Conservation (phyloP, 2,329 filamentous ascomycete species). For the Aspergillus flavus region DNA sequence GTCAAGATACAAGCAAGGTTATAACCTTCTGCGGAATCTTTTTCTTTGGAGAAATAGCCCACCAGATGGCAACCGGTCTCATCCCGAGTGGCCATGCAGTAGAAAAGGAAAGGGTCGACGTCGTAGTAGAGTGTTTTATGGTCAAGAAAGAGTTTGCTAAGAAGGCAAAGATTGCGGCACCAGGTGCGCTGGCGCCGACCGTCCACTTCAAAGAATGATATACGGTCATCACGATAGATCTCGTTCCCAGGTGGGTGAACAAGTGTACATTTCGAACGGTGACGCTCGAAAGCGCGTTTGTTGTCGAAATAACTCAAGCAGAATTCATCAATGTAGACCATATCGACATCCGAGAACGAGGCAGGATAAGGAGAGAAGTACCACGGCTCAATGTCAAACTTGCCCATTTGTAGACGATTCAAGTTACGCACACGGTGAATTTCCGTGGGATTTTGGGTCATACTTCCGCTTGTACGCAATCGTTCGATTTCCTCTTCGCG, state of each 20-base stretch:
- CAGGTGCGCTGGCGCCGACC: constrained; percentile 97
- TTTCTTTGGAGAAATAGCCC: constrained; percentile 99
- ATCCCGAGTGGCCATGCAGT: constrained; percentile 93
- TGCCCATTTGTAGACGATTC: constrained; percentile 90
- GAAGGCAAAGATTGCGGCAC: constrained; percentile 93
- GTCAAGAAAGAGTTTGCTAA: constrained; percentile 96
- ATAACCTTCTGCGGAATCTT: constrained; percentile 94
- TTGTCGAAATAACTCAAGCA: constrained; percentile 90
- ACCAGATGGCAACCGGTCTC: constrained; percentile 93
- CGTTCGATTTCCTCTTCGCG: constrained; percentile 94
- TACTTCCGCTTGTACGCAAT: constrained; percentile 87
- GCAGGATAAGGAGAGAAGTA: constrained; percentile 98
- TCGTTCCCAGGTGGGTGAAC: constrained; percentile 96
- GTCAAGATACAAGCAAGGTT: constrained; percentile 98
- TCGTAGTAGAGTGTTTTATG: constrained; percentile 99
- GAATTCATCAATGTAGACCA: constrained; percentile 97
- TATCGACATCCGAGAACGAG: constrained; percentile 81
- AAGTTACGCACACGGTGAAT: constrained; percentile 95
- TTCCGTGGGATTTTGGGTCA: constrained; percentile 98
- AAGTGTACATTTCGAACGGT: constrained; percentile 86
- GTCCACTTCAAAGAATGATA: constrained; percentile 97
- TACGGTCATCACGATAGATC: constrained; percentile 87
- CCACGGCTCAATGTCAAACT: constrained; percentile 92
- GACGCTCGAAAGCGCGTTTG: constrained; percentile 77
- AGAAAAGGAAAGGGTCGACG: constrained; percentile 95